These are phyloP conservation scores for Kalmusia sp. DNA, from an alignment of 2,329 filamentous ascomycete species.

Conservation along the genomic window DNA sequence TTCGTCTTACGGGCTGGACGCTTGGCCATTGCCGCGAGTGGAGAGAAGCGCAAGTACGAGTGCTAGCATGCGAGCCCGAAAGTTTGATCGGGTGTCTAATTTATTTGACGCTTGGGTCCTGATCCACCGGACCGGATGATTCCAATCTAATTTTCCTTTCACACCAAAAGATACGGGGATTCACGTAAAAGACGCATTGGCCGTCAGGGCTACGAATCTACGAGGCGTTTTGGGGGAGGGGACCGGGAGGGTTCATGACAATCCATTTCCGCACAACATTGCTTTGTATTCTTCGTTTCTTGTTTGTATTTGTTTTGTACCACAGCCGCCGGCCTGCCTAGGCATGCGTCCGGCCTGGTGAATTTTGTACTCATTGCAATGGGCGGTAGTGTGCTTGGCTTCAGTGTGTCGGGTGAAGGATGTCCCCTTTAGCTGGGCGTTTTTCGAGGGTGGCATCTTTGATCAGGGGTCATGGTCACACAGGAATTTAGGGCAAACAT, in stretches of 20 bases:
- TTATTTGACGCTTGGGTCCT: too few species aligned
- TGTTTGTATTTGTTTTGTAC: constrained; percentile 3
- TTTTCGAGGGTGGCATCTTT: constrained; percentile 12
- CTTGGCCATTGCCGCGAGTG: constrained; percentile 47
- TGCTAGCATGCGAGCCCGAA: constrained; percentile 15
- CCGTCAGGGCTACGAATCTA: constrained; percentile 48
- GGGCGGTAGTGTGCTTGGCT: not conserved
- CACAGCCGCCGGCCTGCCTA: not conserved
- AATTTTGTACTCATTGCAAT: not conserved
- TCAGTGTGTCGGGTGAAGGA: not conserved
- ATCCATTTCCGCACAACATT: not conserved
- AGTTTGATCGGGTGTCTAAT: too few species aligned
- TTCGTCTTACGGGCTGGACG: constrained; percentile 42
- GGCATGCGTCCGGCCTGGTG: not conserved
- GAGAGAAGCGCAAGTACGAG: constrained; percentile 47
- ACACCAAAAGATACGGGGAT: constrained; percentile 27
- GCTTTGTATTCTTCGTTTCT: not conserved
- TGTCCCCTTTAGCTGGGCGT: constrained; percentile 9
- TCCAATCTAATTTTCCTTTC: not conserved
- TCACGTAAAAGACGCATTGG: constrained; percentile 46
- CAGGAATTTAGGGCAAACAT: constrained; percentile 32
- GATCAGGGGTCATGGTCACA: constrained; percentile 19
- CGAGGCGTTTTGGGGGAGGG: constrained; percentile 19
- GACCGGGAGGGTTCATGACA: constrained; percentile 11
- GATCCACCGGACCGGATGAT: too few species aligned